These are phyloP conservation scores for Wickerhamomyces kurtzmanii DNA, from an alignment of 805 yeast genomes.

Conservation along the genomic window DNA sequence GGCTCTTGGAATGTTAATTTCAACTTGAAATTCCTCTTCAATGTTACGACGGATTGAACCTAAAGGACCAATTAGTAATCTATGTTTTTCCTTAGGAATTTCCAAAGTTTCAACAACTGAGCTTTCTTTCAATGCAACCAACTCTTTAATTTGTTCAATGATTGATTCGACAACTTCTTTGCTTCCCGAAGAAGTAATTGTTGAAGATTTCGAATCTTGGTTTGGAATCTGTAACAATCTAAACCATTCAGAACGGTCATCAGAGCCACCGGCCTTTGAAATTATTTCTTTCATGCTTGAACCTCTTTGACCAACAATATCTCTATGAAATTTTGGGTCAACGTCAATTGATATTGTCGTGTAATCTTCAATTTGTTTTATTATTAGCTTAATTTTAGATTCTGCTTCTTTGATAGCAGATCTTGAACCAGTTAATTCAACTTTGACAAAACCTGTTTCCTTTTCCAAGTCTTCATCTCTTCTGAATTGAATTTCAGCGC, in stretches of 20 bases:
- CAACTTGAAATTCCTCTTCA: conserved; percentile 60
- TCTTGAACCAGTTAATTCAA: conserved; percentile 73
- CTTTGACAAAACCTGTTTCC: conserved; percentile 41
- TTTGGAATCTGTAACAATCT: conserved; percentile 63
- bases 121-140: conserved; percentile 59
- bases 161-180: conserved; percentile 62
- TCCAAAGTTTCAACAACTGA: conserved; percentile 39
- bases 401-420: conserved; percentile 66
- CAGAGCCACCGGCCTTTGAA: conserved; percentile 66
- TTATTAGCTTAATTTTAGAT: conserved; percentile 48
- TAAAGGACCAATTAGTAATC: conserved; percentile 70
- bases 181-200: conserved; percentile 66
- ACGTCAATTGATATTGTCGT: conserved; percentile 51
- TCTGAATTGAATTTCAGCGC: conserved; percentile 41
- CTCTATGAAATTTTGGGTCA: conserved; percentile 64
- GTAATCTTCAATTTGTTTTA: conserved; percentile 54
- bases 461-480: conserved; percentile 32
- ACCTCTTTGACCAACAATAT: conserved; percentile 74
- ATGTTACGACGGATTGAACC: conserved; percentile 67
- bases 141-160: conserved; percentile 45
- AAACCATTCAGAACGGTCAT: conserved; percentile 36
- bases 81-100: conserved; percentile 66
- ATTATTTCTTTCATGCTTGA: conserved; percentile 65
- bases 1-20: conserved; percentile 57
- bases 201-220: conserved; percentile 44